A percentile compares a stretch with the other conserved stretches of the same genome.
Conservation (phyloP, 2,329 filamentous ascomycete species). For the Tricladium varicosporioides region DNA sequence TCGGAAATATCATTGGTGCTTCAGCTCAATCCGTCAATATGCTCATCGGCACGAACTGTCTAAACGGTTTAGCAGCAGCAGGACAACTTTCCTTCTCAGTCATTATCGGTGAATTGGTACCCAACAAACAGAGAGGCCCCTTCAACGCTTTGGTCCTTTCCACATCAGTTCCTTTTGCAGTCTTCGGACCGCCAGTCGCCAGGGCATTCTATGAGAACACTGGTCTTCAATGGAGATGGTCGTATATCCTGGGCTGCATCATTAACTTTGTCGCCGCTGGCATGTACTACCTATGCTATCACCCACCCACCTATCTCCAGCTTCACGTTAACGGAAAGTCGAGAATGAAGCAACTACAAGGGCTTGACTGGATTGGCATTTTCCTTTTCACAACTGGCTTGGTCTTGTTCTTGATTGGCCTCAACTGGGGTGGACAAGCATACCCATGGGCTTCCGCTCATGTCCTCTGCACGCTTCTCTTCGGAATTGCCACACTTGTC, state of each 20-base stretch:
- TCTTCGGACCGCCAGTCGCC: conserved; percentile 47
- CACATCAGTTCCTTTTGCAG: conserved; percentile 40
- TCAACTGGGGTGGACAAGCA: conserved; percentile 43
- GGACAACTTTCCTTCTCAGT: conserved; percentile 43
- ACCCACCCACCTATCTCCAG: conserved; percentile 45
- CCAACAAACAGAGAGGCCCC: conserved; percentile 40
- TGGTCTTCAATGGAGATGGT: conserved; percentile 45
- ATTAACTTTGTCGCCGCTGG: conserved; percentile 39
- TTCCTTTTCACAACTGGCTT: conserved; percentile 45
- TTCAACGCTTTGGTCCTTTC: conserved; percentile 40
- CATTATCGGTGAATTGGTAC: conserved; percentile 43
- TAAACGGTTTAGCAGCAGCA: conserved; percentile 40
- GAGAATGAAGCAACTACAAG: conserved; percentile 4
- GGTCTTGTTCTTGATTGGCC: conserved; percentile 45
- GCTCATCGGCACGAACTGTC: conserved; percentile 39
- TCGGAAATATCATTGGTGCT: conserved; percentile 40
- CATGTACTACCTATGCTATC: conserved; percentile 45
- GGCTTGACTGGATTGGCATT: conserved; percentile 18
- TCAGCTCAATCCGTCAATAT: conserved; percentile 36
- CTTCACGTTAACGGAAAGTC: conserved; percentile 33
- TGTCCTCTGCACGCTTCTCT: conserved; percentile 7
- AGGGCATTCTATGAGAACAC: conserved; percentile 44
- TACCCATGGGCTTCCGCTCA: conserved; percentile 39
- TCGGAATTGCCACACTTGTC: conserved; percentile 19
- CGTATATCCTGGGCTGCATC: conserved; percentile 48